A percentile compares a stretch with the other conserved stretches of the same genome.
phyloP scores from a whole-genome alignment of 2,329 filamentous ascomycete genomes.

The Penicillium capsulatum region DNA sequence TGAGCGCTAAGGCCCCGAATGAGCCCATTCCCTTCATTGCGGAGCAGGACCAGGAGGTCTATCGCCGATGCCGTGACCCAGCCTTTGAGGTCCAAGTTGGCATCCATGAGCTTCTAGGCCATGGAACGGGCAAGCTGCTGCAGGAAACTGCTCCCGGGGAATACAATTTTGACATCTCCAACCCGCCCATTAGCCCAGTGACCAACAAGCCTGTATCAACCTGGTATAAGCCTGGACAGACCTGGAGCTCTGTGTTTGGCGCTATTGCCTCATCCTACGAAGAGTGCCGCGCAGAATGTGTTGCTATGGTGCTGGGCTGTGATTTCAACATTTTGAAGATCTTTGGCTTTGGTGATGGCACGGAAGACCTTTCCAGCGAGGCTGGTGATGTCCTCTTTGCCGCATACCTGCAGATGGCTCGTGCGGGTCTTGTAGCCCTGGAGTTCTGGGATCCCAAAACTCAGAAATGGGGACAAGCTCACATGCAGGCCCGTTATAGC shows the following conservation, averaged over 20 bases:
- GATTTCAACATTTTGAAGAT: constrained; percentile 86
- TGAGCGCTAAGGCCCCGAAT: constrained; percentile 85
- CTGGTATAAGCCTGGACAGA: constrained; percentile 94
- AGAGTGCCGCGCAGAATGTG: constrained; percentile 89
- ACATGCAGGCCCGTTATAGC: constrained; percentile 86
- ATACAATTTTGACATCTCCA: constrained; percentile 82
- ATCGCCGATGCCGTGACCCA: constrained; percentile 74
- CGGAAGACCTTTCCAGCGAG: constrained; percentile 64
- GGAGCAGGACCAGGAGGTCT: constrained; percentile 71
- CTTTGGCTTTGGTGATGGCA: constrained; percentile 83
- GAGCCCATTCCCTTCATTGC: constrained; percentile 90
- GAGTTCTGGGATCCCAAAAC: constrained; percentile 94
- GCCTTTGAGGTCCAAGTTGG: constrained; percentile 96
- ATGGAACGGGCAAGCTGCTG: constrained; percentile 88
- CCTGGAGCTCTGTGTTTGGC: constrained; percentile 90
- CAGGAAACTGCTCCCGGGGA: constrained; percentile 78
- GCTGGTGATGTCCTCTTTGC: constrained; percentile 85
- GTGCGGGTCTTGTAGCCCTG: constrained; percentile 80
- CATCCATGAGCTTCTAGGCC: constrained; percentile 82
- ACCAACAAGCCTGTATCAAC: constrained; percentile 71
- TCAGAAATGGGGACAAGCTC: constrained; percentile 86
- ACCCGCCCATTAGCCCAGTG: constrained; percentile 76
- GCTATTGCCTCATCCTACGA: constrained; percentile 84
- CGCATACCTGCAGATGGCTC: constrained; percentile 88
- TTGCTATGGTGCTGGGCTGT: constrained; percentile 85